phyloP scores from a whole-genome alignment of 2,329 filamentous ascomycete species.

The Fusarium compactum region DNA sequence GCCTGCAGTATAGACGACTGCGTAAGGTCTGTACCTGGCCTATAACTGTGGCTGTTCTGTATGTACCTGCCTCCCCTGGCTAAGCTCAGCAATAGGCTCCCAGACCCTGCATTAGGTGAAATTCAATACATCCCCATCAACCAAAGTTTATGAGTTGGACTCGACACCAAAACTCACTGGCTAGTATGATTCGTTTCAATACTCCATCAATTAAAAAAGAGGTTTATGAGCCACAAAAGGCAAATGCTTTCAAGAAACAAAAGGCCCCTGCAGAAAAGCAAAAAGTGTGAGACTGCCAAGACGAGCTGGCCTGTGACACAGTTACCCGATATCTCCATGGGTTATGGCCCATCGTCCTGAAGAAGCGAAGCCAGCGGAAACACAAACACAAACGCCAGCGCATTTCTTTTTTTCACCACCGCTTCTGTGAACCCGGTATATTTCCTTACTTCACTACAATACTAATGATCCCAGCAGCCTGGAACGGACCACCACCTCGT shows the following conservation, averaged over 20 bases:
- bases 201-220: background rate
- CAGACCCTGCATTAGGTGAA: constrained; percentile 27
- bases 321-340: constrained; percentile 1
- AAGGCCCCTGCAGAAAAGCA: constrained; percentile 15
- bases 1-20: background rate
- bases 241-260: background rate
- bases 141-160: background rate
- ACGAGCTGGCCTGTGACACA: constrained; percentile 35
- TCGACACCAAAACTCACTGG: constrained; percentile 1
- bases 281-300: constrained; percentile 16
- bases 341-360: constrained; percentile 30
- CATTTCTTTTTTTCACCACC: constrained; percentile 11
- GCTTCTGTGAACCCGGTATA: background rate
- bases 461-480: background rate
- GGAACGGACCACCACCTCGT: background rate
- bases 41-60: constrained; percentile 16
- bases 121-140: background rate
- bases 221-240: background rate
- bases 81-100: constrained; percentile 3
- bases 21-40: constrained; percentile 1
- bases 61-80: constrained; percentile 10
- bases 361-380: constrained; percentile 38
- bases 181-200: background rate
- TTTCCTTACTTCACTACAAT: background rate
- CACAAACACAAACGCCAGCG: constrained; percentile 26